These are phyloP conservation scores for Caryopteris hybrid DNA, from an alignment of 305 asterid species.

Conservation along the genomic window DNA sequence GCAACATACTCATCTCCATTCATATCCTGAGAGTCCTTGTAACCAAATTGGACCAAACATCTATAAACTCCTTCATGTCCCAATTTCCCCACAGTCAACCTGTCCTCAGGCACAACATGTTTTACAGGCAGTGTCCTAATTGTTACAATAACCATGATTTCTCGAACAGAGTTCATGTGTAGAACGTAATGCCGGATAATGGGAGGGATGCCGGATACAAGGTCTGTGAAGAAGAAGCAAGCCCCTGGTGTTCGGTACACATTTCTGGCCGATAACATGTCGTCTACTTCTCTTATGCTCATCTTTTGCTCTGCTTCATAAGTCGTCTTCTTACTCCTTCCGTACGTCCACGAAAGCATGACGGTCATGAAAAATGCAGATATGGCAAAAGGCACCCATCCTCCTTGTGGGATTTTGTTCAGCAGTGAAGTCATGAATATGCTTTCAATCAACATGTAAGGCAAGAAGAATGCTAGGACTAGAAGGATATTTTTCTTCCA, in stretches of 20 bases:
- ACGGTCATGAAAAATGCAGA: conserved; percentile 26
- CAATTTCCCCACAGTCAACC: conserved; percentile 27
- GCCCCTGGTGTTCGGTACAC: conserved; percentile 27
- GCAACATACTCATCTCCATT: conserved; percentile 23
- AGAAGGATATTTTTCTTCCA: conserved; percentile 37
- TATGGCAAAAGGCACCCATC: conserved; percentile 42
- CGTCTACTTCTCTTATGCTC: conserved; percentile 28
- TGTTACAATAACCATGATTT: conserved; percentile 37
- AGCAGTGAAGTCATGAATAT: conserved; percentile 35
- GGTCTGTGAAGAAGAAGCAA: conserved; percentile 40
- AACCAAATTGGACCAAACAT: conserved; percentile 44
- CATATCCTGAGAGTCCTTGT: conserved; percentile 31
- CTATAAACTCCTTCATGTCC: conserved; percentile 33
- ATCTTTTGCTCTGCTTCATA: conserved; percentile 31
- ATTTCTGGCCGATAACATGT: conserved; percentile 10
- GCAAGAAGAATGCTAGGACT: conserved; percentile 27
- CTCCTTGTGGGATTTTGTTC: conserved; percentile 42
- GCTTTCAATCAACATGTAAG: conserved; percentile 23
- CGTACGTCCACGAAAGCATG: conserved; percentile 42
- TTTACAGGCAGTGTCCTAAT: conserved; percentile 35
- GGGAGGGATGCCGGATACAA: conserved; percentile 37
- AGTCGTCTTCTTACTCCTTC: conserved; percentile 20
- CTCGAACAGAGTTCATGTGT: conserved; percentile 33
- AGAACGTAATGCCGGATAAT: conserved; percentile 34
- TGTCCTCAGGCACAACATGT: conserved; percentile 22